These are phyloP conservation scores for Purshia tridentata DNA, from an alignment of 306 rosid genomes.

Conservation along the genomic window DNA sequence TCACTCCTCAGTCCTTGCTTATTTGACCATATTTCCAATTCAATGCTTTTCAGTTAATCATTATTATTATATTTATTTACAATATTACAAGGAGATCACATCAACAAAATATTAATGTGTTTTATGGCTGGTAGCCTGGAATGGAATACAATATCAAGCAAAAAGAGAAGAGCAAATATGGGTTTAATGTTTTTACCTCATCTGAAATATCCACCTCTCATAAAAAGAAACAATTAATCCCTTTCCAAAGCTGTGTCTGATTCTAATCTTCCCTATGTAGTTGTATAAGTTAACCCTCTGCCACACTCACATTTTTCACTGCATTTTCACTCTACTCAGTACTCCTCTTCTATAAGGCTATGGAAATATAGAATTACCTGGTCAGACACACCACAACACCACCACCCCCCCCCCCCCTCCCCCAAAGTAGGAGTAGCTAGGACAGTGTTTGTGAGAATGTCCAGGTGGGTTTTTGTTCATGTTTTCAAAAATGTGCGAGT, in stretches of 20 bases:
- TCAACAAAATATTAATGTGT: background rate
- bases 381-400: no score
- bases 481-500: background rate
- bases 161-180: constrained; percentile 10
- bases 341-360: constrained; percentile 1
- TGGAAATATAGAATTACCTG: background rate
- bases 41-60: background rate
- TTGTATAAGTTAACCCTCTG: background rate
- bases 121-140: background rate
- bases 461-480: constrained; percentile 37
- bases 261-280: background rate
- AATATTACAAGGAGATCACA: constrained; percentile 3
- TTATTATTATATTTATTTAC: background rate
- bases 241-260: constrained; percentile 12
- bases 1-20: background rate
- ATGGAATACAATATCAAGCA: background rate
- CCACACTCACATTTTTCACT: background rate
- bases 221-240: constrained; percentile 30
- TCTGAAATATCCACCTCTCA: constrained; percentile 34
- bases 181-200: constrained; percentile 22
- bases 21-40: background rate
- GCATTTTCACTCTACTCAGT: background rate
- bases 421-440: background rate
- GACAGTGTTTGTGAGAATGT: constrained; percentile 31
- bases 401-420: constrained; percentile 1